Evolutionary conservation across 2,329 filamentous ascomycete species (phyloP).

Genomic region (Fusarium domesticum): DNA sequence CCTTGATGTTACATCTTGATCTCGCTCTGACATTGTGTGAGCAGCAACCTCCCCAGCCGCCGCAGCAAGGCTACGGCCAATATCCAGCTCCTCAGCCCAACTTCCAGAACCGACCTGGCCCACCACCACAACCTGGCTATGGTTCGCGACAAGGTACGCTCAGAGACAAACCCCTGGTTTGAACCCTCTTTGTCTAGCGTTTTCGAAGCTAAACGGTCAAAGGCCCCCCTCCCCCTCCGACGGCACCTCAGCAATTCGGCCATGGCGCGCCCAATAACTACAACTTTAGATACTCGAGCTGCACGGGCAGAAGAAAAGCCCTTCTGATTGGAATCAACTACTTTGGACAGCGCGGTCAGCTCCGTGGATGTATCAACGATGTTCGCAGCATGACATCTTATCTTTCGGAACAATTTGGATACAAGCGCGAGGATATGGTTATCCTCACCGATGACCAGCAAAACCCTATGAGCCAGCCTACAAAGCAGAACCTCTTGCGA

Average conservation of each 20-base stretch:
- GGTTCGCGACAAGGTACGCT: conserved; percentile 45
- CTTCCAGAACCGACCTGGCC: conserved; percentile 35
- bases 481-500: conserved; percentile 88
- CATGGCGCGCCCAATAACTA: conserved; percentile 77
- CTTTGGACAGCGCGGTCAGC: conserved; percentile 85
- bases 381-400: conserved; percentile 96
- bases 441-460: conserved; percentile 94
- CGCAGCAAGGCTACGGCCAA: conserved; percentile 34
- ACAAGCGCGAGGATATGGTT: conserved; percentile 96
- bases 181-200: too few species aligned
- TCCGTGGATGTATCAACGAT: conserved; percentile 94
- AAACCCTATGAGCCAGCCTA: conserved; percentile 95
- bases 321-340: conserved; percentile 95
- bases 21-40: conserved; percentile 10
- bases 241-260: conserved; percentile 69
- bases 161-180: background rate
- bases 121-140: background rate
- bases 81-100: conserved; percentile 41
- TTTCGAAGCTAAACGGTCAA: conserved; percentile 15
- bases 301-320: conserved; percentile 84
- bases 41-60: conserved; percentile 33
- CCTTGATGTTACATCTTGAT: conserved; percentile 1
- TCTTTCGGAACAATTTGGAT: conserved; percentile 83
- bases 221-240: conserved; percentile 64
- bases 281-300: conserved; percentile 86